Evolutionary conservation across 768 basidiomycete genomes (phyloP).

Genomic region (Kondoa subrosea): DNA sequence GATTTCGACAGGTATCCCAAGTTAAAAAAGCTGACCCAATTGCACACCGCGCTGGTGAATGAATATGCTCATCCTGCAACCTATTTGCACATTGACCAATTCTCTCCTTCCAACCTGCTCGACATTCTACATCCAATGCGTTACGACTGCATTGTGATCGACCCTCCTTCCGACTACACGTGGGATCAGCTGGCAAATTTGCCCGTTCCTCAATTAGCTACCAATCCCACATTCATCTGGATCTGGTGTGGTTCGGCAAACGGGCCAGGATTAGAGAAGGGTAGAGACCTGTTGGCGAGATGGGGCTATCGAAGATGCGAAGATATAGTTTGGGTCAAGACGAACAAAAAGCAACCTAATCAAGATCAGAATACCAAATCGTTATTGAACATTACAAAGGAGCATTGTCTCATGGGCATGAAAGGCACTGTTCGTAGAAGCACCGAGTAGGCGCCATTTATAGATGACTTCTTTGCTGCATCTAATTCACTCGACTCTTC

Average conservation of each 20-base stretch:
- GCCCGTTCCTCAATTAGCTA: conserved; percentile 62
- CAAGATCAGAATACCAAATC: conserved; percentile 61
- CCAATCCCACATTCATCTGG: conserved; percentile 84
- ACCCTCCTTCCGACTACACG: conserved; percentile 51
- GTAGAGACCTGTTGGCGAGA: conserved; percentile 70
- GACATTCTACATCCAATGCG: too few species aligned
- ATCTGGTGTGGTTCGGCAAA: conserved; percentile 90
- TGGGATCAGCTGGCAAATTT: conserved; percentile 72
- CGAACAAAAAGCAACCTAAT: conserved; percentile 51
- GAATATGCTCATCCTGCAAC: conserved; percentile 53
- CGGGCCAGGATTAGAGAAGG: conserved; percentile 75
- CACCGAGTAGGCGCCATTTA: conserved; percentile 41
- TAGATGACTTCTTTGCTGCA: background rate
- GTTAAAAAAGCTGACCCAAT: conserved; percentile 59
- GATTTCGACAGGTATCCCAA: conserved; percentile 65
- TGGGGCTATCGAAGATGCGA: conserved; percentile 91
- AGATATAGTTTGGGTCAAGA: conserved; percentile 97
- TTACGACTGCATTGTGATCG: conserved; percentile 81
- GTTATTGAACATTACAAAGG: conserved; percentile 49
- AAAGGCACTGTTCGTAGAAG: conserved; percentile 87
- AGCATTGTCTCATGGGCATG: conserved; percentile 94
- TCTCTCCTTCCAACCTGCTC: conserved; percentile 39
- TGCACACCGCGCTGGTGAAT: conserved; percentile 66
- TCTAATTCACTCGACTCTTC: too few species aligned
- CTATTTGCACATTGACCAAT: conserved; percentile 43